Conservation (phyloP, 2,329 filamentous ascomycete genomes). For the Aspergillus caelatus region DNA sequence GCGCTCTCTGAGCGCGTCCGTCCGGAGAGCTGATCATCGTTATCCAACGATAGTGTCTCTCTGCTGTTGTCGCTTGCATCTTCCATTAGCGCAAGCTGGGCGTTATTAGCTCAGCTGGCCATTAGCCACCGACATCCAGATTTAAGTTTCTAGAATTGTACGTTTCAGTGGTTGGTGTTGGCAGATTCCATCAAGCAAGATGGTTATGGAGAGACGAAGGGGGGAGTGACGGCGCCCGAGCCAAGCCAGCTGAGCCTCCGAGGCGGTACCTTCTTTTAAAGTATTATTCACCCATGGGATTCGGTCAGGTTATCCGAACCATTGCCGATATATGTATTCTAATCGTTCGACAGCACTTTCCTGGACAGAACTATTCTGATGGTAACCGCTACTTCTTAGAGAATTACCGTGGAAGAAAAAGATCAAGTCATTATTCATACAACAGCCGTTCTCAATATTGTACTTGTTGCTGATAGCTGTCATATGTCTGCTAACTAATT, state of each 20-base stretch:
- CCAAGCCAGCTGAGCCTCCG: conserved; percentile 2
- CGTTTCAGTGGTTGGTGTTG: background rate
- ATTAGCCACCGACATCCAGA: conserved; percentile 26
- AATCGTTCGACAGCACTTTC: background rate
- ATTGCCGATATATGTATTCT: background rate
- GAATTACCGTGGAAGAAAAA: background rate
- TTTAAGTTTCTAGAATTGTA: conserved; percentile 14
- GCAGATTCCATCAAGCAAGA: background rate
- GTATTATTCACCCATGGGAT: background rate
- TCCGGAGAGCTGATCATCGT: conserved; percentile 27
- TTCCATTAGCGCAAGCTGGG: conserved; percentile 38
- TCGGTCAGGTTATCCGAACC: background rate
- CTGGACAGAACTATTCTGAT: background rate
- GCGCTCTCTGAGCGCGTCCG: conserved; percentile 37
- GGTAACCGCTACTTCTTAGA: background rate
- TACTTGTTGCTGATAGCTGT: background rate
- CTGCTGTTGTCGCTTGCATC: conserved; percentile 32
- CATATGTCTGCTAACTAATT: conserved; percentile 2
- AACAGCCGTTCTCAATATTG: background rate
- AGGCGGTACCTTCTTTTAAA: background rate
- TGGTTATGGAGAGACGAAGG: background rate
- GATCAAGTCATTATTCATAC: background rate
- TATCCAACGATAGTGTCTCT: conserved; percentile 30
- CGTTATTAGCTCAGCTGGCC: conserved; percentile 22
- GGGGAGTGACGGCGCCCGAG: background rate